Evolutionary conservation across 495 filamentous ascomycete genomes (phyloP).

Genomic region (Bacidia rubella): DNA sequence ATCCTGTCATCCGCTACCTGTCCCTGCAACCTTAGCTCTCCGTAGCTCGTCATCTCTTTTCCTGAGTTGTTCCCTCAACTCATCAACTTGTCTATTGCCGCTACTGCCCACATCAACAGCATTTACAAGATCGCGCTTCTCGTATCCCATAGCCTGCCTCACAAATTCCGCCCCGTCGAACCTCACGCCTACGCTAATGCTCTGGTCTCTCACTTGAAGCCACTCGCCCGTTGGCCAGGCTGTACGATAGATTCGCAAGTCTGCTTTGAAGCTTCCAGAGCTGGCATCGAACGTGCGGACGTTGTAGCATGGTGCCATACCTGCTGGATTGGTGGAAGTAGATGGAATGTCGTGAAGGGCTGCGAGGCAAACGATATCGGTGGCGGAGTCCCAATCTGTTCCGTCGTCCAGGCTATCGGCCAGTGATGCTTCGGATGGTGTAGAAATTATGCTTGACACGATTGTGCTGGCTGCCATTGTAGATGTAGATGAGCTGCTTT

Average conservation of each 20-base stretch:
- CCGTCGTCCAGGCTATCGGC: not conserved
- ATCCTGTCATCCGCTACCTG: slow-evolving; percentile 9
- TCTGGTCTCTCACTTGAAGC: slow-evolving; percentile 35
- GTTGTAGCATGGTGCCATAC: slow-evolving; percentile 70
- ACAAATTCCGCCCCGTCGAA: slow-evolving; percentile 48
- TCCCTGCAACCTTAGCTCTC: not conserved
- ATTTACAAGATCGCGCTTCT: not conserved
- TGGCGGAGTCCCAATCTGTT: slow-evolving; percentile 8
- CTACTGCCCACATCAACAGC: not conserved
- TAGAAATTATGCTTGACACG: not conserved
- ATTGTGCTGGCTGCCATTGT: not conserved
- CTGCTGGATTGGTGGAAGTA: slow-evolving; percentile 41
- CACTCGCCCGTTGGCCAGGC: slow-evolving; percentile 43
- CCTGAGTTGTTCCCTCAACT: slow-evolving; percentile 1
- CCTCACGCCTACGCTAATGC: slow-evolving; percentile 43
- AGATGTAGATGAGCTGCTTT: not conserved
- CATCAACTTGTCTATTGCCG: not conserved
- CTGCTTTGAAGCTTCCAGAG: slow-evolving; percentile 55
- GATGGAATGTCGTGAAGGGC: slow-evolving; percentile 7
- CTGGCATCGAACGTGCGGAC: slow-evolving; percentile 45
- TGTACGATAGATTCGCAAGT: slow-evolving; percentile 54
- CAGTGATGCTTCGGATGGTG: not conserved
- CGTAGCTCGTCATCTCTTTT: not conserved
- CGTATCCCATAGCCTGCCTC: slow-evolving; percentile 17
- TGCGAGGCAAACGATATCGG: slow-evolving; percentile 4